These are phyloP conservation scores for Psidium guajava DNA, from an alignment of 345 rosid species.

Conservation along the genomic window DNA sequence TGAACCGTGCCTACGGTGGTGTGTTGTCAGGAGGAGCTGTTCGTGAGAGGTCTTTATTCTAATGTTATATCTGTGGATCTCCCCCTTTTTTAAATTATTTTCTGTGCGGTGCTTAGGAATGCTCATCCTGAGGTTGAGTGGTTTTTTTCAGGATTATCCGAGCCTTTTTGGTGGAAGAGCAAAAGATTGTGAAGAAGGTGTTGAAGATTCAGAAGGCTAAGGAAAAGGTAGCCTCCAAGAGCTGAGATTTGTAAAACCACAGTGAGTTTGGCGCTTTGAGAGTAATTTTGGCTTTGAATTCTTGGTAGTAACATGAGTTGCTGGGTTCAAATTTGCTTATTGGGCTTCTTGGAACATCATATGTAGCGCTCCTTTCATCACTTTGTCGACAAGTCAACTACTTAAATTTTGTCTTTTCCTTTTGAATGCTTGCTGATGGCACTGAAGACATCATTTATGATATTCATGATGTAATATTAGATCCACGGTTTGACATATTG, in stretches of 20 bases:
- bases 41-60: slow-evolving; percentile 54
- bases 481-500: not conserved
- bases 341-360: not conserved
- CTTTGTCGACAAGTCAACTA: slow-evolving; percentile 16
- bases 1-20: slow-evolving; percentile 88
- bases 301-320: slow-evolving; percentile 4
- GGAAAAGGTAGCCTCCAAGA: slow-evolving; percentile 51
- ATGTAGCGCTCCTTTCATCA: not conserved
- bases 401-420: slow-evolving; percentile 7
- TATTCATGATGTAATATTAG: not conserved
- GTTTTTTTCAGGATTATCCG: slow-evolving; percentile 41
- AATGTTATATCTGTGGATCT: not conserved
- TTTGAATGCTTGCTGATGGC: not conserved
- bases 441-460: not conserved
- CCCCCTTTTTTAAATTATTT: not conserved
- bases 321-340: slow-evolving; percentile 1
- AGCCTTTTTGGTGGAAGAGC: slow-evolving; percentile 75
- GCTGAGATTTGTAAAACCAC: slow-evolving; percentile 7
- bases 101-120: not conserved
- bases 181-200: slow-evolving; percentile 76
- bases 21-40: slow-evolving; percentile 78
- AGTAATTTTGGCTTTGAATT: slow-evolving; percentile 1
- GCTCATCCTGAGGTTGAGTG: not conserved
- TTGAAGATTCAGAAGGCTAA: slow-evolving; percentile 67
- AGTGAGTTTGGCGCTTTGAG: not conserved